Evolutionary conservation across 2,329 filamentous ascomycete species (phyloP).

Genomic region (Cercospora berteroae): DNA sequence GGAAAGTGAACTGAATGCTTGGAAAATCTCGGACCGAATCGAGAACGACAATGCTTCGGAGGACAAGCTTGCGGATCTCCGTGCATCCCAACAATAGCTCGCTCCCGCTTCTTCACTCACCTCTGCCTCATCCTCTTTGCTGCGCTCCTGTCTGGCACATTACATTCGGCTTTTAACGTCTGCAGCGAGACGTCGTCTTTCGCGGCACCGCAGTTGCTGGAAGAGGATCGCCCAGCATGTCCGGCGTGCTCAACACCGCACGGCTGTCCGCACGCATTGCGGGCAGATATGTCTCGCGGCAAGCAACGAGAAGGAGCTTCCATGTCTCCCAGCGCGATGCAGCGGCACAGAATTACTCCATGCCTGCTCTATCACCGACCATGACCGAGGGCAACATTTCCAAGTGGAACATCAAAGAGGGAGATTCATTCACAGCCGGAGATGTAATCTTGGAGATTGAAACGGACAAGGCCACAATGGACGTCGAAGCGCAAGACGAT

Average conservation of each 20-base stretch:
- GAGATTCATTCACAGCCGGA: constrained; percentile 75
- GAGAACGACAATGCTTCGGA: constrained; percentile 7
- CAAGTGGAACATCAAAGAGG: constrained; percentile 82
- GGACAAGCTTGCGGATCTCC: constrained; percentile 7
- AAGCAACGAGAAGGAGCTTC: constrained; percentile 31
- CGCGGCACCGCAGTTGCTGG: not conserved
- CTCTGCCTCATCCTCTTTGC: constrained; percentile 3
- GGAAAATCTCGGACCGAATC: constrained; percentile 16
- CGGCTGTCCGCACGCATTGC: constrained; percentile 33
- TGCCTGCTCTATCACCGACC: constrained; percentile 87
- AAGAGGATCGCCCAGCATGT: constrained; percentile 27
- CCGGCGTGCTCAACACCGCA: constrained; percentile 31
- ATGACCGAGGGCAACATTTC: constrained; percentile 93
- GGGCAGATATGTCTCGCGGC: constrained; percentile 30
- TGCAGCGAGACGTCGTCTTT: not conserved
- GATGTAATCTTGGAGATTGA: constrained; percentile 90
- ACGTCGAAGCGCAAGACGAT: constrained; percentile 89
- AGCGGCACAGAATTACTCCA: constrained; percentile 82
- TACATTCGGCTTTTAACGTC: not conserved
- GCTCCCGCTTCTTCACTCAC: constrained; percentile 11
- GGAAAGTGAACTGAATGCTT: not conserved
- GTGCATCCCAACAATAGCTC: constrained; percentile 25
- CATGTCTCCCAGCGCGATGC: constrained; percentile 40
- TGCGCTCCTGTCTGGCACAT: not conserved
- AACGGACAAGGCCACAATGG: constrained; percentile 93